These are phyloP conservation scores for Neoboletus magnificus DNA, from an alignment of 768 basidiomycete genomes.

Conservation along the genomic window DNA sequence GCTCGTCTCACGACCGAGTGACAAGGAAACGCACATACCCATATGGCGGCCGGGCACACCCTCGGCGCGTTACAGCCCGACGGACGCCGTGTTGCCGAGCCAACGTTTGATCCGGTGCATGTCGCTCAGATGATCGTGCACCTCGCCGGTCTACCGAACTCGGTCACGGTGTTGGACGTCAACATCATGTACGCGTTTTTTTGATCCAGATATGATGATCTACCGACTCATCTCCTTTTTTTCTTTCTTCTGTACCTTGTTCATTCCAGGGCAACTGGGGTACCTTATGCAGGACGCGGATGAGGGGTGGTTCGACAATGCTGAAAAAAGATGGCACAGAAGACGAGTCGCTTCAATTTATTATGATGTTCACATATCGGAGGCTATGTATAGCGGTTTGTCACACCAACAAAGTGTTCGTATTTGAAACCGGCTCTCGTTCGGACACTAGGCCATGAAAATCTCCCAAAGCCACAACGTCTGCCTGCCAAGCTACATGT, in stretches of 20 bases:
- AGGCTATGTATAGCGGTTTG: too few relatives aligned
- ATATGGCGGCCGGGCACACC: conserved; percentile 46
- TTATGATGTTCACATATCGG: neutral
- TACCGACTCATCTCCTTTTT: neutral
- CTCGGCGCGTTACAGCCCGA: conserved; percentile 66
- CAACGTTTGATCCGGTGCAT: conserved; percentile 66
- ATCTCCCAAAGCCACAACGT: too few relatives aligned
- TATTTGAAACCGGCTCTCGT: too few relatives aligned
- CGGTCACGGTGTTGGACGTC: conserved; percentile 67
- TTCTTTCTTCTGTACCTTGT: neutral
- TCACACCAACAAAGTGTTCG: too few relatives aligned
- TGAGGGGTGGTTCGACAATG: neutral
- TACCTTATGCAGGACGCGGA: conserved; percentile 49
- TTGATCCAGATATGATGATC: neutral
- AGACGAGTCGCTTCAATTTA: neutral
- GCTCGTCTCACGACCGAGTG: neutral
- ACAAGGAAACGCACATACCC: conserved; percentile 57
- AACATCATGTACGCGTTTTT: conserved; percentile 62
- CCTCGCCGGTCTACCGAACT: conserved; percentile 63
- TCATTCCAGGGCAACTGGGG: conserved; percentile 40
- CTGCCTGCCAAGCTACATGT: too few relatives aligned
- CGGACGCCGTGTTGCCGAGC: conserved; percentile 54
- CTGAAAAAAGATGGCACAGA: neutral
- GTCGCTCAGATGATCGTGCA: conserved; percentile 72
- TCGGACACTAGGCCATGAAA: too few relatives aligned